Evolutionary conservation across 441 rosid species (phyloP).

Genomic region (Daphne laureola): DNA sequence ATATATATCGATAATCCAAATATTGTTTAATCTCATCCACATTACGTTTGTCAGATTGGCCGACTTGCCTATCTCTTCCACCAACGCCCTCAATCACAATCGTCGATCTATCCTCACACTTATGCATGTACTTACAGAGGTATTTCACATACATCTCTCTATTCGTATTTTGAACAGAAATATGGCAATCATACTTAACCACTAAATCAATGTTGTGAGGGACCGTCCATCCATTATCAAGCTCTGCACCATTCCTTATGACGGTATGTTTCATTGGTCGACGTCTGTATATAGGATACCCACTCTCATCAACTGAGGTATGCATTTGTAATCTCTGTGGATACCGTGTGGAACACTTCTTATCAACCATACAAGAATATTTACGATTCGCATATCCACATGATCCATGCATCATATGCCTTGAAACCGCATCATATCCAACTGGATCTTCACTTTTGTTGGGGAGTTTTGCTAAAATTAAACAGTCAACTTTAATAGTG

Average conservation of each 20-base stretch:
- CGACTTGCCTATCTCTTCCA: too few species aligned
- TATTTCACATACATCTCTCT: not conserved
- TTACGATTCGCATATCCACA: not conserved
- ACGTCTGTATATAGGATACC: too few species aligned
- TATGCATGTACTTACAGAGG: not conserved
- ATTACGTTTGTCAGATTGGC: too few species aligned
- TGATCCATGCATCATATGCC: not conserved
- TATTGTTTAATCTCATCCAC: not conserved
- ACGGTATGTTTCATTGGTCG: too few species aligned
- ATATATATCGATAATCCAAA: not conserved
- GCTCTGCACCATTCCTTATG: too few species aligned
- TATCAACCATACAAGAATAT: not conserved
- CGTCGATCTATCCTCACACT: not conserved
- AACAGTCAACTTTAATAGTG: not conserved
- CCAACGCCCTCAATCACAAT: not conserved
- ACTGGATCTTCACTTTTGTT: not conserved
- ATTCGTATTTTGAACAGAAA: not conserved
- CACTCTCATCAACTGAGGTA: not conserved
- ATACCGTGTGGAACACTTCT: not conserved
- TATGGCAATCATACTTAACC: too few species aligned
- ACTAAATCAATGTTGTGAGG: too few species aligned
- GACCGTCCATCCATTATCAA: too few species aligned
- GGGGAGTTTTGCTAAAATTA: not conserved
- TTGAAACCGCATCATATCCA: not conserved
- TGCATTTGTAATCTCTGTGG: not conserved